Conservation (phyloP, 2,329 filamentous ascomycete species). For the Fusarium piperis region DNA sequence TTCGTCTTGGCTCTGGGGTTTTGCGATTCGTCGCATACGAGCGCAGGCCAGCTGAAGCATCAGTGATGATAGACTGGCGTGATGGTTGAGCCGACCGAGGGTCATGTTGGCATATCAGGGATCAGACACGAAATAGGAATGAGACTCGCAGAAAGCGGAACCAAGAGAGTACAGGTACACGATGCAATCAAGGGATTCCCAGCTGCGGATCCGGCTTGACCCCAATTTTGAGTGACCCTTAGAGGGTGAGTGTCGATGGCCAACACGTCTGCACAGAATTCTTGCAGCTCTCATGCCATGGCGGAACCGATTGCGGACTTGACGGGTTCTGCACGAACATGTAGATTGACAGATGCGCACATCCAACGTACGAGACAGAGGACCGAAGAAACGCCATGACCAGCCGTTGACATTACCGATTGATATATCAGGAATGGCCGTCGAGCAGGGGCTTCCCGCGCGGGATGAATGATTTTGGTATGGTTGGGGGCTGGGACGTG, state of each 20-base stretch:
- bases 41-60: neutral
- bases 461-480: conserved; percentile 3
- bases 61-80: conserved; percentile 10
- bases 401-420: conserved; percentile 3
- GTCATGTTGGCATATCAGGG: neutral
- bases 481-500: conserved; percentile 23
- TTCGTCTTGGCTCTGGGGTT: neutral
- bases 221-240: neutral
- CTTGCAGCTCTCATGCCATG: neutral
- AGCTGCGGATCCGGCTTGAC: conserved; percentile 21
- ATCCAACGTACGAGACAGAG: conserved; percentile 12
- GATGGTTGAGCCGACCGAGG: neutral
- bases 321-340: neutral
- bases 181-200: conserved; percentile 12
- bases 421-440: conserved; percentile 14
- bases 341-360: neutral
- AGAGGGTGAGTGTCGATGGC: neutral
- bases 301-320: neutral
- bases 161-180: neutral
- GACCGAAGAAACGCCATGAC: neutral
- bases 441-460: conserved; percentile 7
- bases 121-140: neutral
- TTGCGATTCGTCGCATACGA: neutral
- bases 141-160: neutral
- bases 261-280: neutral